Evolutionary conservation across 257 asterid species (phyloP).

Genomic region (Solanum arcanum): DNA sequence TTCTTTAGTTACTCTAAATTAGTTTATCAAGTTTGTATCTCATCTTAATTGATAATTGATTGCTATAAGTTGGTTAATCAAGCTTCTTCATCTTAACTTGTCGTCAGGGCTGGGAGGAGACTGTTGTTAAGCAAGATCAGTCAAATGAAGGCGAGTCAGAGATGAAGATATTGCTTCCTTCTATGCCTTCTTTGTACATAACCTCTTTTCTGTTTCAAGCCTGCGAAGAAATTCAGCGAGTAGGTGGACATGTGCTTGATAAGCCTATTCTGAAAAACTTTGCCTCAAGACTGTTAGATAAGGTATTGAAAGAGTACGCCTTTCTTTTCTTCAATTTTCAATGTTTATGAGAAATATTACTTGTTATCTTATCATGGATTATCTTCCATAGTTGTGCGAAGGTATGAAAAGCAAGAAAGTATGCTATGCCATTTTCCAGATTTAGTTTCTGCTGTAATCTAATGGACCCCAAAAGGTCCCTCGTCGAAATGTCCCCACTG

Average conservation of each 20-base stretch:
- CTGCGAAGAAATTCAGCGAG: conserved; percentile 91
- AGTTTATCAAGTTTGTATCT: neutral
- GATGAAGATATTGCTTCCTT: conserved; percentile 86
- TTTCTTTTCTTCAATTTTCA: neutral
- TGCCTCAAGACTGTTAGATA: conserved; percentile 57
- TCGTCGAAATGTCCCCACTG: neutral
- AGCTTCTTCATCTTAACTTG: conserved; percentile 5
- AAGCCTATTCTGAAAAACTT: conserved; percentile 72
- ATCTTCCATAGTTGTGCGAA: neutral
- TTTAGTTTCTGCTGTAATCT: neutral
- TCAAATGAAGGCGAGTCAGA: conserved; percentile 59
- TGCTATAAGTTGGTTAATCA: neutral
- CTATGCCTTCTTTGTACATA: conserved; percentile 85
- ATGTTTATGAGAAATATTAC: neutral
- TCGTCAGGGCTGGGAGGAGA: conserved; percentile 98
- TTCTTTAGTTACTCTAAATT: neutral
- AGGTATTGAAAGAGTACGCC: conserved; percentile 30
- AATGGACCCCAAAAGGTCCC: neutral
- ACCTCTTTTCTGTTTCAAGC: conserved; percentile 71
- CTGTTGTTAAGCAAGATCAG: conserved; percentile 73
- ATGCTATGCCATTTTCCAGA: neutral
- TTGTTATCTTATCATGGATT: neutral
- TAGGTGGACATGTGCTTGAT: conserved; percentile 95
- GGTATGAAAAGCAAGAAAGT: neutral
- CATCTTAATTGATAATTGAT: neutral